These are phyloP conservation scores for Chenopodium quinoa DNA, from an alignment of 148 eudicot species.

Conservation along the genomic window DNA sequence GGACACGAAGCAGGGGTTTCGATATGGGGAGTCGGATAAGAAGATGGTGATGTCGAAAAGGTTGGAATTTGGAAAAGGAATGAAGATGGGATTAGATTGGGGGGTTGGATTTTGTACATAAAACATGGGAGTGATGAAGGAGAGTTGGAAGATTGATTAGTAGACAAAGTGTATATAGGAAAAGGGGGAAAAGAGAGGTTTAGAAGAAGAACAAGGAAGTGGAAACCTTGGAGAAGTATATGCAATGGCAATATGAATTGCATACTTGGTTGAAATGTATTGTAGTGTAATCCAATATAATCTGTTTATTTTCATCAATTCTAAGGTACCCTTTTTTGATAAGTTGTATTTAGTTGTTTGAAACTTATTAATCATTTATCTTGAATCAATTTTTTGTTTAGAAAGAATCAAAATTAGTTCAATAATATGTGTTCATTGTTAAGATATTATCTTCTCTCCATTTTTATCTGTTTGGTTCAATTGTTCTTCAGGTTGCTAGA, in stretches of 20 bases:
- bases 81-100: neutral
- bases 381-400: constrained; percentile 24
- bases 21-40: constrained; percentile 24
- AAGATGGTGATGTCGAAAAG: constrained; percentile 32
- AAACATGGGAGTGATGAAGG: constrained; percentile 10
- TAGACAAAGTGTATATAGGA: neutral
- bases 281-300: constrained; percentile 20
- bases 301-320: constrained; percentile 11
- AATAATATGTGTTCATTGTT: constrained; percentile 11
- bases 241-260: constrained; percentile 24
- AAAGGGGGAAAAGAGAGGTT: neutral
- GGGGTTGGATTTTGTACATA: constrained; percentile 25
- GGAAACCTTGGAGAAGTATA: constrained; percentile 24
- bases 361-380: constrained; percentile 6
- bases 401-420: constrained; percentile 9
- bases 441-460: neutral
- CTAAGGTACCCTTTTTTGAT: constrained; percentile 21
- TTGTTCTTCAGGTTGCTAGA: neutral
- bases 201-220: constrained; percentile 8
- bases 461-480: constrained; percentile 5
- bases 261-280: constrained; percentile 15
- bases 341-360: constrained; percentile 33
- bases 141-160: neutral
- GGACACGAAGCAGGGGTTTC: constrained; percentile 31
- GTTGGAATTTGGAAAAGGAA: neutral